Conservation (phyloP, 2,329 filamentous ascomycete genomes). For the Phyllosticta citriasiana region DNA sequence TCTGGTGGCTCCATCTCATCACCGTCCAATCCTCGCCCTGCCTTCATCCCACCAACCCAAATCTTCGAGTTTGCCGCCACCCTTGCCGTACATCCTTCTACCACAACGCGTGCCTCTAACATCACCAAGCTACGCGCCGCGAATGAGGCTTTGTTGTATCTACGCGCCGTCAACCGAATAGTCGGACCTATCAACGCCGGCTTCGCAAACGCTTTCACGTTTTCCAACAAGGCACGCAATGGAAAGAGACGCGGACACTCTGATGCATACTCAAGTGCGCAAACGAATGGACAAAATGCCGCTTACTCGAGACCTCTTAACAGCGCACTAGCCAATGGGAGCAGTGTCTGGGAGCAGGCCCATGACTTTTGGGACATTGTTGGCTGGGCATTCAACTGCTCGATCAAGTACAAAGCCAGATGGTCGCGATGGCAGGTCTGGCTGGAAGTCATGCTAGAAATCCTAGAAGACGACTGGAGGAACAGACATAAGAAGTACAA, state of each 20-base stretch:
- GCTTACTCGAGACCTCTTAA: slow-evolving; percentile 38
- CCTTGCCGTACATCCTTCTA: slow-evolving; percentile 68
- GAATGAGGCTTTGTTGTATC: slow-evolving; percentile 56
- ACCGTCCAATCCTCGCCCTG: slow-evolving; percentile 31
- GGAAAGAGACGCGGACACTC: slow-evolving; percentile 12
- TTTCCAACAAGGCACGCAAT: slow-evolving; percentile 26
- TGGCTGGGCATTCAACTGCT: slow-evolving; percentile 92
- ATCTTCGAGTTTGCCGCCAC: slow-evolving; percentile 72
- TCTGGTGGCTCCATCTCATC: slow-evolving; percentile 24
- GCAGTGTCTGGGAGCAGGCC: slow-evolving; percentile 63
- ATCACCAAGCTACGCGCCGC: slow-evolving; percentile 53
- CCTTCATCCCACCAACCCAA: slow-evolving; percentile 57
- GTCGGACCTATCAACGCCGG: slow-evolving; percentile 62
- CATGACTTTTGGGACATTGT: slow-evolving; percentile 83
- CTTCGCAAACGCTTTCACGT: slow-evolving; percentile 62
- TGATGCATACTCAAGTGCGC: neutral
- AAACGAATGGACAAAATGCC: neutral
- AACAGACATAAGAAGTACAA: slow-evolving; percentile 45
- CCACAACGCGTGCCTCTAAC: slow-evolving; percentile 62
- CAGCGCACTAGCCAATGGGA: slow-evolving; percentile 50
- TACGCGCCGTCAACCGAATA: slow-evolving; percentile 55
- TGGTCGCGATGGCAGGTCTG: slow-evolving; percentile 78
- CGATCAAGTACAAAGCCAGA: slow-evolving; percentile 56
- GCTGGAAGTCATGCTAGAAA: slow-evolving; percentile 70
- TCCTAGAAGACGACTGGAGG: slow-evolving; percentile 61